Evolutionary conservation across 371 early-diverging fungal species (phyloP), one percentile per base, ranked within the genome.

Genomic region (Phascolomyces articulosus): DNA sequence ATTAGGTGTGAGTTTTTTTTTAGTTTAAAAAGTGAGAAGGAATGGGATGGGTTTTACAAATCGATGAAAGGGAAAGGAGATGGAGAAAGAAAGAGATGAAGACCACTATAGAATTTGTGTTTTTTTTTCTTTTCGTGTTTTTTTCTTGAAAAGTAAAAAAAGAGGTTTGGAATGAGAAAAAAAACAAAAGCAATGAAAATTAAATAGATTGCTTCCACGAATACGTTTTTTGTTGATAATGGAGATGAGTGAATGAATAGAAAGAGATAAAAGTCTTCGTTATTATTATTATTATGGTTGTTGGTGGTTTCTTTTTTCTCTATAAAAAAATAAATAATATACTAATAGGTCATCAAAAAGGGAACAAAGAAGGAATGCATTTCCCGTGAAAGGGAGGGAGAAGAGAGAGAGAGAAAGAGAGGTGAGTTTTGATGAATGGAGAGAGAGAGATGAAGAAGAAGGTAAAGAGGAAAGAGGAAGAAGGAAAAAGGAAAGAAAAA

Each of bases 351-450:
- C 66, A 66, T 66, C 54, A 57, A 58, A 53, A 40, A 40, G 49
- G 64, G 27, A n/a, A n/a, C n/a, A 48, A 57, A 64, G 64, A 64
- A 64, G 64, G 64, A 64, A 57, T 64, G 64, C 56, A 64, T 64
- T 51, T 57, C 64, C 64, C 64, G 69, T 51, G 38, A 48, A 47
- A 51, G 57, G 55, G 55, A 49, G 53, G 18, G 38, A 24, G 27
- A 20, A 47, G 27, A 34, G 41, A 27, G 20, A 40, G 28, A 55
- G 69, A 40, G 48, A 44, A 40, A 48, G 55, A 40, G 34, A 34
- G 27, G 31, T n/a, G 20, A n/a, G n/a, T n/a, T 34, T 34, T 34
- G 34, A 34, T 34, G 34, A 34, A 34, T 34, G 56, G 24, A 40
- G n/a, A 47, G 29, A 40, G 49, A 29, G 18, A 31, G 31, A 56